Evolutionary conservation across 805 yeast genomes (phyloP), one percentile per base, ranked within the genome.

Genomic region (Starmerella vitae): DNA sequence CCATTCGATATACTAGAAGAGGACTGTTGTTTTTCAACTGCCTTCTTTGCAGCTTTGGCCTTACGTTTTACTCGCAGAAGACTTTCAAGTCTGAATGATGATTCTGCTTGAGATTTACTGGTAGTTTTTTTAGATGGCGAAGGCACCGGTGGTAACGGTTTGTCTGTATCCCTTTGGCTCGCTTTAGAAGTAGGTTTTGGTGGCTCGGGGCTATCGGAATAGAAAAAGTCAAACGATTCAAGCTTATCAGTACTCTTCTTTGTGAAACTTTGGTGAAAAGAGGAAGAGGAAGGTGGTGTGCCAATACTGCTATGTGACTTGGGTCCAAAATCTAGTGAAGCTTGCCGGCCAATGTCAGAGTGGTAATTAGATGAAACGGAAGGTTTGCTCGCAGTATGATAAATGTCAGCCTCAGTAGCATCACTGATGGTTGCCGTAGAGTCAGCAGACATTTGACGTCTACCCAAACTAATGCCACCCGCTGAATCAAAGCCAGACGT

Each of bases 31-130:
- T n/a, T n/a, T n/a, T n/a, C n/a, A n/a, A n/a, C n/a, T n/a, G 24
- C 36, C 37, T 14, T 31, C 31, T 45, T 44, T 30, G 33, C 46
- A 5, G 36, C 20, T 36, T 44, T 52, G 8, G 45, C 46, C 8
- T 41, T 42, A 8, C 53, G 41, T 20, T 53, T 49, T 5, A 60
- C 60, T 12, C 59, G 29, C 18, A 60, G 42, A 9, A 60, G 42
- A 27, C 55, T 48, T 31, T 60, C 64, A 1, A 60, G 49, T 9
- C 63, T 39, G 54, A 60, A 60, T 1, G 61, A 51, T 6, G 57
- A 44, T 29, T 59, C 63, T 3, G 46, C 43, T 20, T 29, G 26
- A 15, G 27, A 15, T 20, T 31, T 43, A 13, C 22, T 10, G 5
- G 26, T 20, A 24, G 29, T 38, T 18, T 33, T 32, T 26, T 6